Evolutionary conservation across 2,329 filamentous ascomycete genomes (phyloP).

Genomic region (Aspergillus fijiensis): DNA sequence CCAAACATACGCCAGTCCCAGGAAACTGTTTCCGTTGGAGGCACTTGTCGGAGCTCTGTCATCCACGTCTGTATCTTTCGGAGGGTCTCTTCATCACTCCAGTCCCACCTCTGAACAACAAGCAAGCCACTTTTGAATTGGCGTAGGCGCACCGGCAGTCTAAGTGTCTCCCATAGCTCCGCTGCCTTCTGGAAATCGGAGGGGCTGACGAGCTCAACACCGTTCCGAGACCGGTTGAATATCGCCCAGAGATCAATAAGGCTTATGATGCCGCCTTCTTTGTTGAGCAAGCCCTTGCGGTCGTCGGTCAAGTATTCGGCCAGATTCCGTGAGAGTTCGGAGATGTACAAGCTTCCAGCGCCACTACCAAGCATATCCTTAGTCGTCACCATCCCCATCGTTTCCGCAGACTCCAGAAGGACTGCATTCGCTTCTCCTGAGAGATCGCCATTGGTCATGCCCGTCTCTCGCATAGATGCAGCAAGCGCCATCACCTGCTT

Average conservation of each 20-base stretch:
- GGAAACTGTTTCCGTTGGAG: slow-evolving; percentile 61
- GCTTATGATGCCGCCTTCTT: slow-evolving; percentile 82
- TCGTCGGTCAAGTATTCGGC: slow-evolving; percentile 91
- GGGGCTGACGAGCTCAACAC: slow-evolving; percentile 90
- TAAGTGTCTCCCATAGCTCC: slow-evolving; percentile 80
- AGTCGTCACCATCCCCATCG: slow-evolving; percentile 86
- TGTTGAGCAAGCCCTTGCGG: slow-evolving; percentile 70
- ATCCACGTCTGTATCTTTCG: slow-evolving; percentile 75
- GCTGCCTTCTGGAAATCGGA: slow-evolving; percentile 89
- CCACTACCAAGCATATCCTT: slow-evolving; percentile 88
- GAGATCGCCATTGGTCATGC: slow-evolving; percentile 57
- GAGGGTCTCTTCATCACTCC: slow-evolving; percentile 88
- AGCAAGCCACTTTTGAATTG: slow-evolving; percentile 92
- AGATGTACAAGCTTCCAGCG: slow-evolving; percentile 82
- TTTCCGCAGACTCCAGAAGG: slow-evolving; percentile 76
- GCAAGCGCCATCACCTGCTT: slow-evolving; percentile 94
- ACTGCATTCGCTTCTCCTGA: slow-evolving; percentile 71
- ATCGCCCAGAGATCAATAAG: slow-evolving; percentile 90
- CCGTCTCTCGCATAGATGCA: slow-evolving; percentile 73
- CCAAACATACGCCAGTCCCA: slow-evolving; percentile 82
- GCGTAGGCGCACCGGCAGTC: slow-evolving; percentile 79
- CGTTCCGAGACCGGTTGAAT: slow-evolving; percentile 89
- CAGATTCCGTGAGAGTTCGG: slow-evolving; percentile 77
- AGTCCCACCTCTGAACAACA: slow-evolving; percentile 83
- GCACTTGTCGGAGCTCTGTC: slow-evolving; percentile 65